These are phyloP conservation scores for Barnettozyma vustinii DNA, from an alignment of 805 yeast genomes.

Conservation along the genomic window DNA sequence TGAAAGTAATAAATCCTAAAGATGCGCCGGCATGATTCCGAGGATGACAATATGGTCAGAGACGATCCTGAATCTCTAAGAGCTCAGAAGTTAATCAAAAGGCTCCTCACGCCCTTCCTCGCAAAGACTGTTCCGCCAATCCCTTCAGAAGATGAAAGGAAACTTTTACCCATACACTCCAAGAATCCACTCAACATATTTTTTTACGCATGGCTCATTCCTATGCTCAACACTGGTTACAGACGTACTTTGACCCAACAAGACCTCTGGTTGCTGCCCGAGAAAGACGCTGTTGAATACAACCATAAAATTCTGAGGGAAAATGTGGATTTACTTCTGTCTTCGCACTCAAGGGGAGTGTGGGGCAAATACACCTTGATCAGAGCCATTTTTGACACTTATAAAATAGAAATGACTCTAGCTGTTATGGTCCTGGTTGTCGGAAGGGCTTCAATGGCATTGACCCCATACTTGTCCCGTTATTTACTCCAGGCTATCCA, in stretches of 20 bases:
- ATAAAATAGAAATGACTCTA: conserved; percentile 34
- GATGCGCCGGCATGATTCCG: no score
- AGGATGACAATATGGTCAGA: no score
- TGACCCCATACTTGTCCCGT: conserved; percentile 49
- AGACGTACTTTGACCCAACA: conserved; percentile 59
- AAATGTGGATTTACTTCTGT: conserved; percentile 26
- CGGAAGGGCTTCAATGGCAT: conserved; percentile 39
- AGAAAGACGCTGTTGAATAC: conserved; percentile 33
- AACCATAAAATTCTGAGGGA: conserved; percentile 31
- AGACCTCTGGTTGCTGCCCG: conserved; percentile 47
- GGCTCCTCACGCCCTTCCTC: conserved; percentile 9
- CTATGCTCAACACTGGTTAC: conserved; percentile 59
- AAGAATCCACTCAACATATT: conserved; percentile 27
- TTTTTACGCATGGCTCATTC: conserved; percentile 61
- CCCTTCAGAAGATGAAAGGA: conserved; percentile 2
- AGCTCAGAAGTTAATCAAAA: conserved; percentile 1
- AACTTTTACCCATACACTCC: conserved; percentile 2
- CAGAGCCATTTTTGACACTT: conserved; percentile 39
- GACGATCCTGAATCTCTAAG: conserved; percentile 1
- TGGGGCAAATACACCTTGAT: conserved; percentile 29
- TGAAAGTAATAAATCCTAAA: no score
- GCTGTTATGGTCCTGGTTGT: conserved; percentile 34
- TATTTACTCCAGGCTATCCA: conserved; percentile 48
- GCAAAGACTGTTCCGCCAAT: conserved; percentile 9
- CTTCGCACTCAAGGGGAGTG: conserved; percentile 24